Evolutionary conservation across 257 asterid genomes (phyloP).

Genomic region (Solanum peruvianum): DNA sequence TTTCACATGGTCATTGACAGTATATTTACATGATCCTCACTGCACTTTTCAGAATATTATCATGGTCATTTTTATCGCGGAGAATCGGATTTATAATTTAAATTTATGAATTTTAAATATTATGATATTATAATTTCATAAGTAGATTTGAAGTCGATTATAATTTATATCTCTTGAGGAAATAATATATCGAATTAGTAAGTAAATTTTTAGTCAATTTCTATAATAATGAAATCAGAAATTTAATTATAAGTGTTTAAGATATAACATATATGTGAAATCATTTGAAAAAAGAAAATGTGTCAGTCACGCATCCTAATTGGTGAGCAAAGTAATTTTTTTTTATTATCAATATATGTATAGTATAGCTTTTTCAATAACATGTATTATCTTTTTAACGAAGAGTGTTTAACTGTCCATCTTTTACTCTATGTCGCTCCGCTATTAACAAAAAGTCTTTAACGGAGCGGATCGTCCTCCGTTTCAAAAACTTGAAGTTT

Average conservation of each 20-base stretch:
- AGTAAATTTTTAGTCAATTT: neutral
- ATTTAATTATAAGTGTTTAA: neutral
- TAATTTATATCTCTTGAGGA: no score
- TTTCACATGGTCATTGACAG: slow-evolving; percentile 1
- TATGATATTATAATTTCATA: neutral
- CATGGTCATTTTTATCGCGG: neutral
- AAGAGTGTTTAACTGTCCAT: neutral
- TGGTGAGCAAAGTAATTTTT: neutral
- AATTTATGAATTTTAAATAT: neutral
- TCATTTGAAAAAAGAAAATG: no score
- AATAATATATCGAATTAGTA: neutral
- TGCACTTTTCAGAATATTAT: neutral
- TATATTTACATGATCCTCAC: neutral
- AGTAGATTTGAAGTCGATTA: neutral
- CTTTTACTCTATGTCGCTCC: neutral
- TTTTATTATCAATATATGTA: no score
- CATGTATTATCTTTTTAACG: neutral
- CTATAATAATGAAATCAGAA: accelerated
- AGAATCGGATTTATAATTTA: neutral
- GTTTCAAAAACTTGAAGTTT: neutral
- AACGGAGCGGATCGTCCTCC: neutral
- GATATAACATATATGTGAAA: neutral
- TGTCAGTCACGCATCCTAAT: no score
- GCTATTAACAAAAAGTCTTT: no score
- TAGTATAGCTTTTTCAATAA: no score